phyloP scores from a whole-genome alignment of 495 filamentous ascomycete genomes.

The Penicillium desertorum region DNA sequence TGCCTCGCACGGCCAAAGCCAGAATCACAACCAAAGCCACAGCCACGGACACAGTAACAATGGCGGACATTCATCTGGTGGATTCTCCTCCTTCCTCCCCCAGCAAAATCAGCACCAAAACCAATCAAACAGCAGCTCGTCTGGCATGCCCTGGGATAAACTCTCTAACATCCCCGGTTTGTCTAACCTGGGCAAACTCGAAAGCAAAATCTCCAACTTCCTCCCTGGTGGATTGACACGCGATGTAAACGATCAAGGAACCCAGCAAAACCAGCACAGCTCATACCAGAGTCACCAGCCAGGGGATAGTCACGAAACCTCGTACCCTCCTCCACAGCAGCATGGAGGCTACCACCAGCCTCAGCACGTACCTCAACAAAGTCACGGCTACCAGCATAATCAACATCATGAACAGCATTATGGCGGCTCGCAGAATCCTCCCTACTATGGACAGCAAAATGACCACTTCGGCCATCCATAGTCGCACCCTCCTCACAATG shows the following conservation, averaged over 20 bases:
- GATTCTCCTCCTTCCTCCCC: constrained; percentile 21
- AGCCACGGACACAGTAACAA: constrained; percentile 12
- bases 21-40: constrained; percentile 16
- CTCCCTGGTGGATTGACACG: constrained; percentile 38
- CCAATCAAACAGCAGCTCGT: constrained; percentile 24
- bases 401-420: constrained; percentile 2
- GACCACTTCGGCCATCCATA: neutral
- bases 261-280: neutral
- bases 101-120: constrained; percentile 18
- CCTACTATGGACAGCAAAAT: neutral
- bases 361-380: neutral
- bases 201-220: constrained; percentile 39
- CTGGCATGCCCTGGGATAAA: constrained; percentile 38
- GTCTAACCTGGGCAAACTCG: constrained; percentile 39
- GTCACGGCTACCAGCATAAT: neutral
- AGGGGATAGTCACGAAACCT: neutral
- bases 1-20: constrained; percentile 10
- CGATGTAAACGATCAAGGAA: neutral
- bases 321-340: neutral
- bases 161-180: constrained; percentile 45
- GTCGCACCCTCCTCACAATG: neutral
- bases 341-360: constrained; percentile 1
- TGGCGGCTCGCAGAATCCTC: neutral
- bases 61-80: constrained; percentile 13
- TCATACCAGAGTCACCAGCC: constrained; percentile 2